Evolutionary conservation across 1,284 basidiomycete genomes (phyloP), one percentile per base, ranked within the genome.

Genomic region (Austroboletus novae-zelandiae): DNA sequence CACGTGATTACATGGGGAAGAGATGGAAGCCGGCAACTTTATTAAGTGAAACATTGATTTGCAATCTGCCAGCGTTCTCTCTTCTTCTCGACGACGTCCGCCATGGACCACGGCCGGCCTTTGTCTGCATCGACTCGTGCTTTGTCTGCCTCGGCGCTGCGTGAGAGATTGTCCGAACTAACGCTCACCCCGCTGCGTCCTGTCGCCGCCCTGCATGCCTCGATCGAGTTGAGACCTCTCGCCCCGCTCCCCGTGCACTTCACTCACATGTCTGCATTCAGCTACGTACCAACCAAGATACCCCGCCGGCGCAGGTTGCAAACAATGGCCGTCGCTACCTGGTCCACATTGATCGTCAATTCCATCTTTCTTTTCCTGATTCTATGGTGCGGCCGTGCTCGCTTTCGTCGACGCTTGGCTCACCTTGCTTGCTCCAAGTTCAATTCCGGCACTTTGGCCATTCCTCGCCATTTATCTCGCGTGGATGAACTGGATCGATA

Each of bases 391-490:
- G 89, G 72, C 11, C 1, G 5, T 30, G 1, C 39, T 18, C 18
- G n/a, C 41, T 41, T 44, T 9, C 17, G 23, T 20, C 13, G 2
- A 34, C 60, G 20, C 17, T 39, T 9, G 31, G 35, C 46, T 51
- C 45, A 53, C 47, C 29, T 14, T 32, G 27, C 47, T 31, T 32
- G 23, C 45, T 48, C 18, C 30, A 69, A 98, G 95, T 62, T 94
- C 96, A 0, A 79, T 93, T 50, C 96, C 95, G 0, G 78, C 84
- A 4, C 69, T 94, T 35, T 99, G 96, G 96, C 91, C 93, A 0
- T 64, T 94, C 39, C 67, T 98, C 17, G 74, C 84, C 6, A 70
- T 82, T n/a, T 99, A 99, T 69, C 65, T 87, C 53, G 67, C 91
- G 42, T 99, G 94, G 94, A 78, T 86, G 17, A 67, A 74, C 25